Conservation (phyloP, 2,329 filamentous ascomycete species). For the Sporothrix phasma region DNA sequence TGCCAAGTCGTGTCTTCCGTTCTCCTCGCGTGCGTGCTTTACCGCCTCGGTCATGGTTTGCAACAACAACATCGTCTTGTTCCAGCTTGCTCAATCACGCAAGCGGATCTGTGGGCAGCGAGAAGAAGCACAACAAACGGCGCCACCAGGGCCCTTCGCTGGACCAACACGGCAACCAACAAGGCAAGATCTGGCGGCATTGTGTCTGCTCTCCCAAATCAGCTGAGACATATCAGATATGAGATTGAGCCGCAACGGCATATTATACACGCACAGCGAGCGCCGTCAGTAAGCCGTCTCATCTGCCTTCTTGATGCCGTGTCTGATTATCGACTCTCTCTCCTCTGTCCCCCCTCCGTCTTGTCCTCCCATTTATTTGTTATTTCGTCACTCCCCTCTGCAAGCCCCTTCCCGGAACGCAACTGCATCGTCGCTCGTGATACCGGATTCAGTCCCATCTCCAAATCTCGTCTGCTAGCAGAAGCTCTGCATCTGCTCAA, state of each 20-base stretch:
- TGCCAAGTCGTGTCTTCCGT: not conserved
- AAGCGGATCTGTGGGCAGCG: not conserved
- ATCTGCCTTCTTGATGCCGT: not conserved
- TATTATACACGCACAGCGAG: constrained; percentile 3
- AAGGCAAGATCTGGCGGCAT: constrained; percentile 11
- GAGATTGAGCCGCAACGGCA: constrained; percentile 1
- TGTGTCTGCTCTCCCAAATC: constrained; percentile 4
- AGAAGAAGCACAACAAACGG: not conserved
- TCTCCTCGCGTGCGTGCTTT: constrained; percentile 7
- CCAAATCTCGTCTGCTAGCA: not conserved
- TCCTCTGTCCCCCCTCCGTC: not conserved
- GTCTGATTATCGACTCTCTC: not conserved
- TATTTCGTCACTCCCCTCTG: not conserved
- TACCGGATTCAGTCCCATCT: not conserved
- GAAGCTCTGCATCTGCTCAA: not conserved
- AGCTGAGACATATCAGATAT: constrained; percentile 5
- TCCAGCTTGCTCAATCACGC: not conserved
- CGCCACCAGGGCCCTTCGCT: not conserved
- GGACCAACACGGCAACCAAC: not conserved
- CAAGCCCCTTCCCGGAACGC: not conserved
- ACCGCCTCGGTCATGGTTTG: not conserved
- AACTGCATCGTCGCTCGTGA: not conserved
- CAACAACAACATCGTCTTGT: not conserved
- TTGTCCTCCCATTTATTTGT: not conserved
- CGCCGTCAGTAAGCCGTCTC: not conserved